phyloP scores from a whole-genome alignment of 1,139 yeast species.

The Magnusiomyces ingens region DNA sequence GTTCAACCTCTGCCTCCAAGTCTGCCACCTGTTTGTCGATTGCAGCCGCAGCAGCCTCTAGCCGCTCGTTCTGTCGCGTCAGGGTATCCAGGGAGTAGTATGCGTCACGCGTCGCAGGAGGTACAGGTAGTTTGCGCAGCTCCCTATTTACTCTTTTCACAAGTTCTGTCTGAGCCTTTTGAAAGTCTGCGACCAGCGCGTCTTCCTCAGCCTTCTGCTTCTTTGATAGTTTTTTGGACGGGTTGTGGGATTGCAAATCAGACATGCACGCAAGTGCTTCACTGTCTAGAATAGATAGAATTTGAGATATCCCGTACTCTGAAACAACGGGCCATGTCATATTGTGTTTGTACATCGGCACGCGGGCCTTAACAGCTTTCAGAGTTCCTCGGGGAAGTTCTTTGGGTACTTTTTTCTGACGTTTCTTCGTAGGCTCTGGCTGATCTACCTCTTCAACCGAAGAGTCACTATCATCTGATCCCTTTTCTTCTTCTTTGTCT shows the following conservation, averaged over 20 bases:
- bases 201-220: not conserved
- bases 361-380: not conserved
- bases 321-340: not conserved
- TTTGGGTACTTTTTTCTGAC: too few species aligned
- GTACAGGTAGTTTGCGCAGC: constrained; percentile 18
- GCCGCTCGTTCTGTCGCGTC: constrained; percentile 17
- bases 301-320: not conserved
- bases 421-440: too few species aligned
- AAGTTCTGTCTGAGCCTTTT: not conserved
- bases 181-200: not conserved
- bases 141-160: constrained; percentile 5
- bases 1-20: constrained; percentile 21
- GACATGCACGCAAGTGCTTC: not conserved
- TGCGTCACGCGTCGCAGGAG: constrained; percentile 20
- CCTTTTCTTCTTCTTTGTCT: not conserved
- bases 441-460: too few species aligned
- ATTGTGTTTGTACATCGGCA: not conserved
- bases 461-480: too few species aligned
- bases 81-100: constrained; percentile 20
- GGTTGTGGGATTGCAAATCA: not conserved
- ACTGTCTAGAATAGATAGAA: not conserved
- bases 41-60: constrained; percentile 22
- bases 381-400: not conserved
- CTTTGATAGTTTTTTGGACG: constrained; percentile 6
- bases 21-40: constrained; percentile 23